Evolutionary conservation across 768 basidiomycete genomes (phyloP), one percentile per base, ranked within the genome.

Genomic region (Tulasnella sp.): DNA sequence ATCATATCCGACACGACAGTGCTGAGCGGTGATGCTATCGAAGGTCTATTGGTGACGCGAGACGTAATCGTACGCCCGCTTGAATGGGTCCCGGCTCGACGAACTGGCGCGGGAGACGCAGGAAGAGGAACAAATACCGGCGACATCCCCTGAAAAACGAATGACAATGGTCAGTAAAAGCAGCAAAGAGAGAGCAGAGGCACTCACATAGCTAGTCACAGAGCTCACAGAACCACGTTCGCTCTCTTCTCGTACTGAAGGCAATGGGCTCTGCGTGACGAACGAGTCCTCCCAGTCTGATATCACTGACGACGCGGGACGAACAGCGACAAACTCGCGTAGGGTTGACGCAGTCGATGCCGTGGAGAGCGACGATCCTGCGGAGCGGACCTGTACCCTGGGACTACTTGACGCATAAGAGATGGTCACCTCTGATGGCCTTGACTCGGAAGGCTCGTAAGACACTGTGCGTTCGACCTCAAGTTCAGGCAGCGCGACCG

Each of bases 401-500:
- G 46, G 46, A 49, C 45, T 25, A 1, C n/a, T 30, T 25, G 2
- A 34, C 24, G 19, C 27, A 1, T 7, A 11, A 3, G 57, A n/a
- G 11, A 27, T 21, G 4, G 49, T 29, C 15, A 38, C 34, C 15
- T 38, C 34, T 7, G 34, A 38, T 38, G 34, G 34, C 34, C 5
- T 38, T 15, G 7, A 7, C 34, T 38, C 34, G 5, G 34, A 38
- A 7, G 34, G 15, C 34, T 38, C 34, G 0, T 75, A 68, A 2
- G 71, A 64, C 34, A 19, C 76, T 73, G 45, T 73, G 65, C 71
- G 59, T 2, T 78, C 15, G 5, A 22, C 17, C 25, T 52, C 50
- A 38, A 34, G 78, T 45, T 90, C 86, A 1, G 77, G 80, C 45
- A 87, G 67, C 0, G 73, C 71, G 4, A 71, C 63, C 4, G 75